Base-by-base conservation (phyloP, 2,329 filamentous ascomycete species). In the Lasiodiplodia gonubiensis region DNA sequence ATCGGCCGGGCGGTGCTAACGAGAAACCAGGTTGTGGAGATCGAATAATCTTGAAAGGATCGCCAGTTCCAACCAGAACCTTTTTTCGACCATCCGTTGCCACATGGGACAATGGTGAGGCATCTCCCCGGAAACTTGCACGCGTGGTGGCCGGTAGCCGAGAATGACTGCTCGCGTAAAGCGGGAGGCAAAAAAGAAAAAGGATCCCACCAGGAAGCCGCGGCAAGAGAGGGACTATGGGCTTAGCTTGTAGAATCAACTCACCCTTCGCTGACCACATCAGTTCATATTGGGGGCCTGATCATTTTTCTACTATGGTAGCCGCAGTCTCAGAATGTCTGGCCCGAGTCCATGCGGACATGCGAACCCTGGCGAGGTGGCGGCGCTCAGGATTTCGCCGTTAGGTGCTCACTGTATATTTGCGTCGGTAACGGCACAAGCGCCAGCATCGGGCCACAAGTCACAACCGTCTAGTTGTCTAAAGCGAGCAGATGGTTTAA, bases 1-100 rank as follows among this genome's bases (percentile, higher is more conserved):
- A 63, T 63, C 46, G 49, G 33, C 18, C 23, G 16, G 25, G 25
- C 16, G 27, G 25, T 63, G 42, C 42, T 21, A 51, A 63, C 2
- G 59, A 63, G 35, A 25, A 51, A 30, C 59, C 30, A 12, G 59
- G 59, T 63, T 52, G 46, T 51, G 27, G n/a, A 63, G 59, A 51
- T 63, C 59, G 46, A 63, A 33, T 51, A 7, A 51, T 23, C 46
- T 8, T 25, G 23, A 21, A 51, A 51, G 42, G 30, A 48, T 25
- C 49, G 37, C 35, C 16, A 48, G 55, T 12, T 23, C 37, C 39
- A 48, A 33, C 10, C 23, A 21, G 18, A 51, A 63, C 16, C 46
- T 21, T 30, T 35, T 35, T 21, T 51, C 21, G 23, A 46, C 30
- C 5, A 11, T 25, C 46, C 14, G 27, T 51, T 51, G 25, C 27